Base-by-base conservation (phyloP, 805 yeast genomes). In the Starmerella roubikii region DNA sequence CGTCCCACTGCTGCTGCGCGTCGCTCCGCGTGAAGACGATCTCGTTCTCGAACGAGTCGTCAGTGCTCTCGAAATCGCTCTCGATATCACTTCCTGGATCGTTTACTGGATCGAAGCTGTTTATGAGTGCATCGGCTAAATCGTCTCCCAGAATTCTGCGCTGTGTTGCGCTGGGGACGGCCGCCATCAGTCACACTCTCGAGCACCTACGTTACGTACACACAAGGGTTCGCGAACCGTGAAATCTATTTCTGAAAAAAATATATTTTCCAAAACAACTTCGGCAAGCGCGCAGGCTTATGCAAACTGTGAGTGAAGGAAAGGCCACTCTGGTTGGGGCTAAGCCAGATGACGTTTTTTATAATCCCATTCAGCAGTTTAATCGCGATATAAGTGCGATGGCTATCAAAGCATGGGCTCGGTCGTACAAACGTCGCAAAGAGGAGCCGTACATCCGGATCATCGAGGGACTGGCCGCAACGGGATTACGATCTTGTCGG, bases 291-390 rank as follows among this genome's bases (percentile, higher is more conserved):
- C 20, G 11, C 8, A 22, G 36, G 17, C 23, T 16, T 15, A 41
- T 41, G 40, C 44, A 42, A 30, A 42, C 48, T 4, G 53, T 63
- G 19, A 56, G 56, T 10, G 98, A 91, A 58, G 99, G 99, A 2
- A 64, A 69, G 40, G 96, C 97, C 12, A 71, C 76, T 19, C 76
- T 91, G 32, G 64, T 86, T 24, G 80, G 79, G 45, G 88, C 94
- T 3, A 78, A 81, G 51, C 76, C 76, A 35, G 85, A 81, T 49
- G 68, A 68, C 44, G 98, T 91, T 10, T 91, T 91, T 55, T 91
- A 91, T 61, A 91, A 91, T 56, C 96, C 94, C 9, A 80, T 91
- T 40, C 99, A 91, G 61, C 97, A 88, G 60, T 91, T 85, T 61
- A 91, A 91, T 59, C 71, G 99, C 52, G 99, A 91, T 56, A 62